Percentiles rank a stretch among this genome's conserved stretches.
These are phyloP conservation scores for Liriodendron chinense DNA, from an alignment of 164 flowering plant species.

Conservation along the genomic window DNA sequence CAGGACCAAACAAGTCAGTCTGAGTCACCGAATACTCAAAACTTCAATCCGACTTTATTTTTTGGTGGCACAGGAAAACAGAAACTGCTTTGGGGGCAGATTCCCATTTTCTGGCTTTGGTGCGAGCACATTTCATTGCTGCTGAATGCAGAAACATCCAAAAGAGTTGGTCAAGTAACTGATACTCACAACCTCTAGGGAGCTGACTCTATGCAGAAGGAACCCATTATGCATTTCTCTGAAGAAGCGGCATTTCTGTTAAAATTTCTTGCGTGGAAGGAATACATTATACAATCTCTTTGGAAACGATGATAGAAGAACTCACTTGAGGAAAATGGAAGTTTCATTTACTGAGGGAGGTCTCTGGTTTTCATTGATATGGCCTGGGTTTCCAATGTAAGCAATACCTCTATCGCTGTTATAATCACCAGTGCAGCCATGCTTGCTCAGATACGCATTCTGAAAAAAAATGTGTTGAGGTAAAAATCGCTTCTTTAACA, in stretches of 20 bases:
- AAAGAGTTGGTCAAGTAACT: not conserved
- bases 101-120: not conserved
- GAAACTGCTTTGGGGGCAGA: not conserved
- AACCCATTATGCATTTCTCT: slow-evolving; percentile 49
- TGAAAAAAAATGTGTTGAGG: slow-evolving; percentile 14
- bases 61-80: not conserved
- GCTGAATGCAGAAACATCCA: not conserved
- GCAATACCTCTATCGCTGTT: slow-evolving; percentile 24
- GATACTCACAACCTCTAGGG: slow-evolving; percentile 54
- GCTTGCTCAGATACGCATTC: slow-evolving; percentile 59
- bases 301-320: not conserved
- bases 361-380: slow-evolving; percentile 10
- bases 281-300: not conserved
- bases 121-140: not conserved
- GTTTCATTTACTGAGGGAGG: slow-evolving; percentile 14
- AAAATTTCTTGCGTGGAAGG: not conserved
- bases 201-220: slow-evolving; percentile 55
- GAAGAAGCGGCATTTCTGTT: slow-evolving; percentile 4
- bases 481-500: not conserved
- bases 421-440: slow-evolving; percentile 30
- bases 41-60: not conserved
- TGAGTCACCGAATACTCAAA: not conserved
- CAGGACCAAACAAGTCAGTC: not conserved
- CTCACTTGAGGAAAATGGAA: slow-evolving; percentile 25
- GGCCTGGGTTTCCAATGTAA: slow-evolving; percentile 35